Evolutionary conservation across 257 asterid species (phyloP), one percentile per base, ranked within the genome.

Genomic region (Solanum commersonii): DNA sequence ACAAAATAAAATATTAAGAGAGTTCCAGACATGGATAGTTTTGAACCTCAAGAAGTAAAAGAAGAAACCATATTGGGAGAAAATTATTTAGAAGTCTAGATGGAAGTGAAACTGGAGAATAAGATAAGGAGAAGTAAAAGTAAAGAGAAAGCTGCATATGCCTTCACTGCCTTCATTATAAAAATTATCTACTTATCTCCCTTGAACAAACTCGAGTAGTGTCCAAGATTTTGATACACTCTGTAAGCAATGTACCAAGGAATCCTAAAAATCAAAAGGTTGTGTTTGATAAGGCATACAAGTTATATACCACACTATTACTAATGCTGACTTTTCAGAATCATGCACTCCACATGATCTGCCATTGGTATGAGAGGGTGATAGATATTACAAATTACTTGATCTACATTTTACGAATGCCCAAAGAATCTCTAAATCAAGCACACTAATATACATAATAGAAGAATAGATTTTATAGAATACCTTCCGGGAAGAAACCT

Each of bases 401-500:
- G 67, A 44, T 15, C 40, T 46, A 84, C 84, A 81, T 73, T 84
- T 56, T 67, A 12, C 79, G 76, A 63, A 70, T 25, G 63, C 56
- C 44, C 87, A 60, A 74, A 49, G 77, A 52, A 31, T 44, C 67
- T 27, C 85, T 27, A 79, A 29, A 79, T 44, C 85, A 79, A 34
- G 44, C 67, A 79, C 65, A 79, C 42, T 72, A 25, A 2, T 49
- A 29, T 49, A 49, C 70, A 82, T 18, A 49, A 82, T 82, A 29
- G 12, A 29, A 82, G 29, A 29, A 49, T 82, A 82, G 86, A 31
- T 82, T 81, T 81, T 16, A 8, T 27, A 29, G 70, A 60, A 29
- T 49, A 82, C 98, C 98, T 96, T 90, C 98, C 98, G 9, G 98
- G 98, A 84, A 95, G 91, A 91, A 91, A 93, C 83, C 89, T 96